These are phyloP conservation scores for Tylopilus balloui DNA, from an alignment of 768 basidiomycete species.

Conservation along the genomic window DNA sequence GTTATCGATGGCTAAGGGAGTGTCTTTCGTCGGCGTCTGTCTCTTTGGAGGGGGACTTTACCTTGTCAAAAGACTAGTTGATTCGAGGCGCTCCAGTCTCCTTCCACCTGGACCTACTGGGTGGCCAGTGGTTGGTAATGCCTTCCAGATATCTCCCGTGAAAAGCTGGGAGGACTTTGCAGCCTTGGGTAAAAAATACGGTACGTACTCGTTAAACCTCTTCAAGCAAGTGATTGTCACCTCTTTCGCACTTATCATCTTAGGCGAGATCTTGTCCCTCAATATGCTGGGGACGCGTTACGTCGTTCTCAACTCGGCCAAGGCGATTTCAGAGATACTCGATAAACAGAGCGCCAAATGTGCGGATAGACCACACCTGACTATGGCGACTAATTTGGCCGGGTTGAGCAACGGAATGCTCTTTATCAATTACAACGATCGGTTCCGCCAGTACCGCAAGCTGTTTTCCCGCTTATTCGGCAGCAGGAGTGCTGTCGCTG, in stretches of 20 bases:
- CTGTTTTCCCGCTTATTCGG: slow-evolving; percentile 12
- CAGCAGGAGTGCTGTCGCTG: slow-evolving; percentile 3
- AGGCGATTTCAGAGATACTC: slow-evolving; percentile 44
- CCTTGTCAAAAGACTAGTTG: not conserved
- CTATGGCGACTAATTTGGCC: slow-evolving; percentile 15
- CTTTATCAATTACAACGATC: slow-evolving; percentile 9
- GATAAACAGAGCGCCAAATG: slow-evolving; percentile 52
- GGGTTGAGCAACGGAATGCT: not conserved
- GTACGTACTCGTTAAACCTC: slow-evolving; percentile 34
- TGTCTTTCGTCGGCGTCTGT: slow-evolving; percentile 6
- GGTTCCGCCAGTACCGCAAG: slow-evolving; percentile 3
- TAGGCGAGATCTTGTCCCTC: slow-evolving; percentile 19
- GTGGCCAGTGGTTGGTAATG: slow-evolving; percentile 48
- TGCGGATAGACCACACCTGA: slow-evolving; percentile 29
- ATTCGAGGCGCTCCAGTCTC: slow-evolving; percentile 4
- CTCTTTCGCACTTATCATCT: slow-evolving; percentile 16
- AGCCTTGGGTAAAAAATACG: slow-evolving; percentile 50
- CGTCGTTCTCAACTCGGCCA: slow-evolving; percentile 46
- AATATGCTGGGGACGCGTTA: slow-evolving; percentile 42
- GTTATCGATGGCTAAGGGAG: not conserved
- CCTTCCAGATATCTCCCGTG: slow-evolving; percentile 48
- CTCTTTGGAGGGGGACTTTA: slow-evolving; percentile 19
- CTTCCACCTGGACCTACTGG: slow-evolving; percentile 1
- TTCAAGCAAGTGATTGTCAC: not conserved
- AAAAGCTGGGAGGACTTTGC: slow-evolving; percentile 51